Base-by-base conservation (phyloP, 228 moss, liverwort and hornwort species). In the Sphagnum fallax region DNA sequence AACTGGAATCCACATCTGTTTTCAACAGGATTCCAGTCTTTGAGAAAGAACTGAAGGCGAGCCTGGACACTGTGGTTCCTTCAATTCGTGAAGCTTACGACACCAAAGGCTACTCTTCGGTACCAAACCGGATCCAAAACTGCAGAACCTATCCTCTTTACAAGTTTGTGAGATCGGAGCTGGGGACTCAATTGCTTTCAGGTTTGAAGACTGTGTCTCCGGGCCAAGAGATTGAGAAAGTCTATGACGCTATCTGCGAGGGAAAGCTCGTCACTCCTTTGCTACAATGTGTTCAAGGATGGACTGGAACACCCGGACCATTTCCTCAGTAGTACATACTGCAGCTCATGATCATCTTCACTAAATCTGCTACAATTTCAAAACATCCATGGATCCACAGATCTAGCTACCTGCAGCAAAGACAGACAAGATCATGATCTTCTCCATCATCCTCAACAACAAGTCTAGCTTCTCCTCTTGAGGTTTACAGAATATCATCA, bases 191-290 rank as follows among this genome's bases (percentile, higher is more conserved):
- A 59, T 59, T 85, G 16, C 79, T 85, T 4, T 68, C 74, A 0
- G 82, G 85, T 0, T 61, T 78, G 61, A 72, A 74, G 59, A 61
- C 78, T 1, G 14, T 82, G 0, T 82, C 82, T 2, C 85, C 79
- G 0, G 85, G 85, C 1, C 75, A 82, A 53, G 85, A 79, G 49
- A 82, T 85, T 11, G 85, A 85, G 74, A 85, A 85, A 65, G 82
- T 84, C 8, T 81, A 69, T 13, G 66, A 74, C 47, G 84, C 82
- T 0, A 76, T 84, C 3, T 76, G 69, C n/a, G 71, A 60, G 63
- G 78, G 81, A 0, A 72, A 75, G 69, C 81, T 82, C 62, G 82
- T 85, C 11, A 70, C 78, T 18, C 82, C 85, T 6, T 50, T 85
- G 67, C n/a, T 85, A 63, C 71, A 79, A 58, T 81, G 81, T 73